Conservation (phyloP, 164 flowering plant genomes). For the Vitis labrusca region DNA sequence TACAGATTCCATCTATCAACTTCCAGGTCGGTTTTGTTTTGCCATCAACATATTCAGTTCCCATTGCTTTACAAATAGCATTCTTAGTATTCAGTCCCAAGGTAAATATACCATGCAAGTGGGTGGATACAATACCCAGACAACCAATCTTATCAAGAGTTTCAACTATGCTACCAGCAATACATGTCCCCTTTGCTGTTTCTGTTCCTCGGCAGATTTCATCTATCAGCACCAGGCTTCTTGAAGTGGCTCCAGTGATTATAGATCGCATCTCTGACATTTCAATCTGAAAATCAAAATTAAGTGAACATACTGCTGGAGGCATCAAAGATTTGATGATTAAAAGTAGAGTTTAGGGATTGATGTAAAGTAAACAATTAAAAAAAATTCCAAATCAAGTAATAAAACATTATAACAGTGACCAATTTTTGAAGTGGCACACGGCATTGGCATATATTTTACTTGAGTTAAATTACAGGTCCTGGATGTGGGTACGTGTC, state of each 20-base stretch:
- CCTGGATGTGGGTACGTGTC: too few species aligned
- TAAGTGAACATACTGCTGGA: conserved; percentile 2
- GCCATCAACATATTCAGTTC: conserved; percentile 61
- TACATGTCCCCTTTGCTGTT: conserved; percentile 92
- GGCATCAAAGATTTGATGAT: too few species aligned
- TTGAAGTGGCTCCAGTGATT: conserved; percentile 59
- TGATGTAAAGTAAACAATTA: too few species aligned
- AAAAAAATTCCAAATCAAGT: too few species aligned
- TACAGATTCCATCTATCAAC: conserved; percentile 82
- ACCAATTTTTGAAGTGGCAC: too few species aligned
- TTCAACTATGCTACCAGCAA: conserved; percentile 93
- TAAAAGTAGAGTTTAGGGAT: too few species aligned
- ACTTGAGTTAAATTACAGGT: too few species aligned
- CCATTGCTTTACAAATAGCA: conserved; percentile 81
- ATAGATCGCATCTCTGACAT: conserved; percentile 93
- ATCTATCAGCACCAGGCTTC: conserved; percentile 91
- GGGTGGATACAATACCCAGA: conserved; percentile 92
- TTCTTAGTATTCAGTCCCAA: conserved; percentile 65
- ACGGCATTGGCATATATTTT: too few species aligned
- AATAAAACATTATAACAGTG: too few species aligned
- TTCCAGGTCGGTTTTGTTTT: conserved; percentile 86
- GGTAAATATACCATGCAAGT: conserved; percentile 81
- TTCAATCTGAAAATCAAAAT: conserved; percentile 58
- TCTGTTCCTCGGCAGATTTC: conserved; percentile 99
- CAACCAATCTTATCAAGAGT: conserved; percentile 80